phyloP scores from a whole-genome alignment of 257 asterid species.

The Solanum paucissectum region DNA sequence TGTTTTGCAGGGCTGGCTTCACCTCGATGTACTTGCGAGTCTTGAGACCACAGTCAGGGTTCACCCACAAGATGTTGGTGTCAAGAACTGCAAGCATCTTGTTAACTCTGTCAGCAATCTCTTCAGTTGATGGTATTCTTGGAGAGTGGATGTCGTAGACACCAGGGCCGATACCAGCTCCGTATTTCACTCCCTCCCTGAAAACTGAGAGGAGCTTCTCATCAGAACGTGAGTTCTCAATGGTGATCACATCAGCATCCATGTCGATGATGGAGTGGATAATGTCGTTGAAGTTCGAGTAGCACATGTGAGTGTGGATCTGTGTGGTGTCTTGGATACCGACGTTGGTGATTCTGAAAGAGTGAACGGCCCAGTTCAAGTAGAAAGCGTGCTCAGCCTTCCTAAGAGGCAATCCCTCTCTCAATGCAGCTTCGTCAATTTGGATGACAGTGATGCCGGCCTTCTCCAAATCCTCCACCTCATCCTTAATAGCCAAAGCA shows the following conservation, averaged over 20 bases:
- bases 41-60: constrained; percentile 97
- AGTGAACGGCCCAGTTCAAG: constrained; percentile 98
- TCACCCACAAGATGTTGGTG: constrained; percentile 93
- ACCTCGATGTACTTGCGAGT: constrained; percentile 87
- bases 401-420: constrained; percentile 96
- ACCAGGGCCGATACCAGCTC: constrained; percentile 98
- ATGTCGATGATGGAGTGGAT: constrained; percentile 92
- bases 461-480: constrained; percentile 97
- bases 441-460: constrained; percentile 82
- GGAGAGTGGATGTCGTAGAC: constrained; percentile 97
- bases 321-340: constrained; percentile 89
- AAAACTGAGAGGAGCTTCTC: constrained; percentile 95
- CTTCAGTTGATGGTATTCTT: constrained; percentile 82
- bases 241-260: constrained; percentile 98
- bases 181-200: constrained; percentile 94
- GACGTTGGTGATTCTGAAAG: constrained; percentile 83
- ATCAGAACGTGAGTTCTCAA: constrained; percentile 94
- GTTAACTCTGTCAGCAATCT: constrained; percentile 80
- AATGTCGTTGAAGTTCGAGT: constrained; percentile 97
- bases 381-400: constrained; percentile 86
- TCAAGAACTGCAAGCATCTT: constrained; percentile 97
- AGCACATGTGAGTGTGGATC: constrained; percentile 99
- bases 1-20: constrained; percentile 75
- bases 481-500: constrained; percentile 93
- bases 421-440: constrained; percentile 92